Evolutionary conservation across 2,329 filamentous ascomycete species (phyloP), one percentile per base, ranked within the genome.

Genomic region (Calonectria hongkongensis): DNA sequence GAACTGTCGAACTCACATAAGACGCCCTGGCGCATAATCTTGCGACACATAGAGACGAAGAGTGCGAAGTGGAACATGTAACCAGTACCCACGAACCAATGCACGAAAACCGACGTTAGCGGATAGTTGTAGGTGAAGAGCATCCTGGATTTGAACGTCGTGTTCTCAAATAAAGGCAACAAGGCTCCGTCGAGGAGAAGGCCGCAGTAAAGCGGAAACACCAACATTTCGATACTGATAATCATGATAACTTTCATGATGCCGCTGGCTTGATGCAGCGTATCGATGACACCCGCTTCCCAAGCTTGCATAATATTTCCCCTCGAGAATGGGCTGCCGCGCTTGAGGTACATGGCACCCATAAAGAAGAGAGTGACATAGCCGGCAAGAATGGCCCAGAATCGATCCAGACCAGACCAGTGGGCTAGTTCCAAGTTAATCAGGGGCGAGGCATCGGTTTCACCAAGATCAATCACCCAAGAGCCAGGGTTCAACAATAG

Each of bases 51-150:
- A 70, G 96, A 97, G 21, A 99, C 97, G 82, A 99, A 99, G 3
- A 99, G 90, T 6, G 97, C 97, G 82, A 99, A 99, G 83, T 99
- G 97, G 86, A 99, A 99, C 97, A 99, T 99, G 84, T 99, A 99
- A 75, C 96, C 98, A 4, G 97, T 99, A 62, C 97, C 97, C 70
- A 98, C 93, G 81, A 99, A 99, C 97, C 97, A 99, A 83, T 99
- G 97, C 66, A 98, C 94, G 82, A 99, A 99, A 16, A 97, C 91
- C 16, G 96, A 98, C 0, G 95, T 98, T 76, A 96, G 89, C 0
- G 97, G 97, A 73, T 93, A 95, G 73, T 92, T 89, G 68, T 91
- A 87, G 2, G 95, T 95, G 80, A 98, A 99, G 4, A 92, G 86
- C 65, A 98, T 86, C 27, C 97, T 92, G 9, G 94, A 95, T 75